These are phyloP conservation scores for Candida chauliodis DNA, from an alignment of 805 yeast genomes.

Conservation along the genomic window DNA sequence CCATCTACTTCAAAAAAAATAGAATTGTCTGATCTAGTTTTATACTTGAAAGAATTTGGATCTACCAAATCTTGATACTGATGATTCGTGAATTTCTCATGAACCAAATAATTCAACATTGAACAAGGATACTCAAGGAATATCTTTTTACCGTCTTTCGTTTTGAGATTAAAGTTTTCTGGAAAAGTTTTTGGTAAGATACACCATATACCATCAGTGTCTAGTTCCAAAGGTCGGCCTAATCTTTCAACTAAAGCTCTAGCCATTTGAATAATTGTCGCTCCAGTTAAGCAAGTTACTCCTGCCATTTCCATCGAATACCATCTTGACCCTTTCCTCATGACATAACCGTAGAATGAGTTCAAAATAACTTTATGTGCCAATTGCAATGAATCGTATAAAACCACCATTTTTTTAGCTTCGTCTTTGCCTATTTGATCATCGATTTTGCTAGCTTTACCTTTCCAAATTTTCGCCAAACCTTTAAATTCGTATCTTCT, in stretches of 20 bases:
- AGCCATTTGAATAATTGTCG: slow-evolving; percentile 97
- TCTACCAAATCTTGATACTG: slow-evolving; percentile 89
- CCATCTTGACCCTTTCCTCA: slow-evolving; percentile 99
- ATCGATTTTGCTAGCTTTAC: slow-evolving; percentile 56
- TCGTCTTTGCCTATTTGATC: slow-evolving; percentile 74
- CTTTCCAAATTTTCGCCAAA: slow-evolving; percentile 90
- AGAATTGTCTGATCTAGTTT: slow-evolving; percentile 82
- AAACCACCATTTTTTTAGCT: slow-evolving; percentile 88
- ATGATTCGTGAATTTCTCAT: slow-evolving; percentile 84
- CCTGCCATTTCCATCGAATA: slow-evolving; percentile 99
- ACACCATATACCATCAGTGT: slow-evolving; percentile 99
- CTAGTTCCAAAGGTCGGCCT: slow-evolving; percentile 93
- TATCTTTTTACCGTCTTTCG: slow-evolving; percentile 74
- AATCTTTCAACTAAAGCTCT: slow-evolving; percentile 83
- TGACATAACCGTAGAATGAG: slow-evolving; percentile 96
- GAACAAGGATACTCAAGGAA: slow-evolving; percentile 90
- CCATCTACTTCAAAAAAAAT: slow-evolving; percentile 99
- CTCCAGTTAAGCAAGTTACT: slow-evolving; percentile 96
- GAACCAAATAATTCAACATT: slow-evolving; percentile 92
- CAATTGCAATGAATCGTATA: slow-evolving; percentile 91
- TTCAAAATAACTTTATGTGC: slow-evolving; percentile 96
- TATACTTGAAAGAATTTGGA: slow-evolving; percentile 62
- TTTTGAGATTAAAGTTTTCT: slow-evolving; percentile 69
- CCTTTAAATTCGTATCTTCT: slow-evolving; percentile 95
- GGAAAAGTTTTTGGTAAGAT: slow-evolving; percentile 92